A percentile compares a stretch with the other conserved stretches of the same genome.
Conservation (phyloP, 2,329 filamentous ascomycete genomes). For the Talaromyces sp. region DNA sequence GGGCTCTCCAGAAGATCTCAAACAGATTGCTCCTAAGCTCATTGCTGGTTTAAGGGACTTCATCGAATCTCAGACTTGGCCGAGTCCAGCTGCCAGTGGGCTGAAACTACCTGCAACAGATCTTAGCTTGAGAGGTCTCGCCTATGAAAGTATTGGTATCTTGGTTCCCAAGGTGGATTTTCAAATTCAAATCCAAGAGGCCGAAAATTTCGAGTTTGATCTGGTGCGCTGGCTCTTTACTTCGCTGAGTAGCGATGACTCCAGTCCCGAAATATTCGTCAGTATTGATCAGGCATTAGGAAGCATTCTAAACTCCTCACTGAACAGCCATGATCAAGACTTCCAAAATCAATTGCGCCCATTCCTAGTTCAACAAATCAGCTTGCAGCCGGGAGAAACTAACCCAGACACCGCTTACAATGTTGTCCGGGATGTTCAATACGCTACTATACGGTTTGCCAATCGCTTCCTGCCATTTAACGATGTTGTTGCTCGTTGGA, state of each 20-base stretch:
- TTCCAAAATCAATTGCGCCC: conserved; percentile 51
- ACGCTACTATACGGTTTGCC: conserved; percentile 83
- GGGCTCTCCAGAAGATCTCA: conserved; percentile 63
- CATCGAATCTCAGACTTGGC: conserved; percentile 82
- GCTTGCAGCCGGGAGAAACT: conserved; percentile 46
- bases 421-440: conserved; percentile 73
- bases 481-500: conserved; percentile 80
- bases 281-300: conserved; percentile 90
- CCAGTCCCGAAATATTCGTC: conserved; percentile 71
- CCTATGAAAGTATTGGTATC: conserved; percentile 88
- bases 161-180: conserved; percentile 59
- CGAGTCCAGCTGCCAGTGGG: conserved; percentile 56
- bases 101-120: conserved; percentile 62
- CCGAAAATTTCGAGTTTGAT: conserved; percentile 51
- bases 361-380: conserved; percentile 71
- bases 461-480: conserved; percentile 83
- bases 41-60: conserved; percentile 72
- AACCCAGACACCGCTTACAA: conserved; percentile 41
- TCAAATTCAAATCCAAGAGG: conserved; percentile 25
- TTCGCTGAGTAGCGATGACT: conserved; percentile 78
- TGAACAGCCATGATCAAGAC: conserved; percentile 46
- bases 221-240: conserved; percentile 78
- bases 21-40: conserved; percentile 67
- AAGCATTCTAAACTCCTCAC: conserved; percentile 67
- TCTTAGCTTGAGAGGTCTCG: conserved; percentile 71